A percentile compares a stretch with the other conserved stretches of the same genome.
Evolutionary conservation across 768 basidiomycete genomes (phyloP).

Genomic region (Serendipita sp.): DNA sequence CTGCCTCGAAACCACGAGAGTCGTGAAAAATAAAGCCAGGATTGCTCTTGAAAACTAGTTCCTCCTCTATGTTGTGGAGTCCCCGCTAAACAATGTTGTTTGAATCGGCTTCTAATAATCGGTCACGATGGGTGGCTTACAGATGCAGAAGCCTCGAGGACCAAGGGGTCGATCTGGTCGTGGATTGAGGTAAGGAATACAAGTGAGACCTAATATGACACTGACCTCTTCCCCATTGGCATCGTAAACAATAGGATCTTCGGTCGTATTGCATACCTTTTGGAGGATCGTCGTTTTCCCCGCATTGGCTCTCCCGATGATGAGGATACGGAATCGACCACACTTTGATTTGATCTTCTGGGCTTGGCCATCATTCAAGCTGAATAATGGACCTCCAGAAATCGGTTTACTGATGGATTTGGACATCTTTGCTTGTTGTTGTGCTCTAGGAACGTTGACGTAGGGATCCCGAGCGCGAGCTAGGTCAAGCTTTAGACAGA

Average conservation of each 20-base stretch:
- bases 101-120: no score
- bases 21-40: slow-evolving; percentile 26
- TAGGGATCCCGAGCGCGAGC: no score
- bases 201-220: not conserved
- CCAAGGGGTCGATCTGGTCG: not conserved
- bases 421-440: no score
- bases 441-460: no score
- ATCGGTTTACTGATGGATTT: no score
- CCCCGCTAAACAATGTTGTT: slow-evolving; percentile 17
- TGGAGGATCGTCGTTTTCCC: slow-evolving; percentile 11
- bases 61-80: slow-evolving; percentile 19
- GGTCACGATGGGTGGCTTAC: no score
- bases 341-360: slow-evolving; percentile 5
- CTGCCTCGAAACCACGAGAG: slow-evolving; percentile 26
- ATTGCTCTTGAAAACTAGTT: slow-evolving; percentile 20
- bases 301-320: slow-evolving; percentile 11
- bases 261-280: slow-evolving; percentile 7
- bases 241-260: slow-evolving; percentile 4
- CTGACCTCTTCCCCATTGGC: not conserved
- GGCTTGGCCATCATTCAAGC: no score
- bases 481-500: no score
- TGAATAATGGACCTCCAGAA: no score
- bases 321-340: slow-evolving; percentile 10
- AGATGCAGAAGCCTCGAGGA: not conserved
- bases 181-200: not conserved